Base-by-base conservation (phyloP, 2,329 filamentous ascomycete species). In the Fonsecaea pedrosoi region DNA sequence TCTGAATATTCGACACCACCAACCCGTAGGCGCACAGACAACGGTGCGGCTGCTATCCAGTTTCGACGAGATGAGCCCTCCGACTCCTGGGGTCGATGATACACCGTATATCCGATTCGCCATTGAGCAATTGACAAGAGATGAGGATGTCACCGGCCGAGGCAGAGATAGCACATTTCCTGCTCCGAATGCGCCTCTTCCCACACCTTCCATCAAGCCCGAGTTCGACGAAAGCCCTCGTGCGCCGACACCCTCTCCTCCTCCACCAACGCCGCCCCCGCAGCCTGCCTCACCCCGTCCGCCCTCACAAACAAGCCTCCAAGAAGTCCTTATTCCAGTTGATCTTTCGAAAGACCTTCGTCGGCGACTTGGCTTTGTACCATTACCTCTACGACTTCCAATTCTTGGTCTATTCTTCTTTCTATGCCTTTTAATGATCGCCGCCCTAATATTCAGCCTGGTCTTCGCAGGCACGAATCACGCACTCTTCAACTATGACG, bases 31-130 rank as follows among this genome's bases (percentile, higher is more conserved):
- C 40, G 72, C 70, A 35, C 72, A 72, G 42, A 72, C 69, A 64
- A 72, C 70, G 65, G 71, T 74, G n/a, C 74, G 67, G 54, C 68
- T 72, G 5, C 71, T 75, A 5, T 70, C 68, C 21, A 76, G 50
- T 74, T 77, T 71, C 60, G 70, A 73, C 60, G 71, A 78, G 40
- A 71, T 73, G 15, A 80, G 80, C 60, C 80, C 83, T 12, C 82
- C 84, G 2, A 94, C 92, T 0, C 93, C 93, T 0, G 92, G 90
- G 9, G 82, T 92, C 45, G 93, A 97, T 74, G 91, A 96, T 74
- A 90, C 89, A 8, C 93, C 92, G 0, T 96, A 94, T 77, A 92
- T 97, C 70, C 90, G 90, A 70, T 96, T 95, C 77, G 94, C 94
- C 48, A 87, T 98, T 69, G 91, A 96, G 70, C 92, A 94, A 69